phyloP scores from a whole-genome alignment of 306 rosid genomes.

The Purshia tridentata region DNA sequence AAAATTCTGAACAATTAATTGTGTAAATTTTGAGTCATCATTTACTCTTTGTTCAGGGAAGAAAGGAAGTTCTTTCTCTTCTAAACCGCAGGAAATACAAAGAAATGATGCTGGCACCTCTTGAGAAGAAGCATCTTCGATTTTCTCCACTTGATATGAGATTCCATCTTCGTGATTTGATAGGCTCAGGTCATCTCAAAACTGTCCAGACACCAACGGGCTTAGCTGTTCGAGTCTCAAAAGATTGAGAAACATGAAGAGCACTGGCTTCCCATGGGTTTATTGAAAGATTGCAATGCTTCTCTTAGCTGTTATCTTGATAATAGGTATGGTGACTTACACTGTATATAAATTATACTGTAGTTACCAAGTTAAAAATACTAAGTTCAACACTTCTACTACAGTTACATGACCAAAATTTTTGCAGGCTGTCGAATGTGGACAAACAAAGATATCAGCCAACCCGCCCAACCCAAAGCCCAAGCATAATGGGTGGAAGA shows the following conservation, averaged over 20 bases:
- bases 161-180: conserved; percentile 86
- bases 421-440: conserved; percentile 2
- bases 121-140: conserved; percentile 82
- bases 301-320: conserved; percentile 16
- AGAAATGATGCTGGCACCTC: conserved; percentile 72
- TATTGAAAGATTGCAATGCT: conserved; percentile 17
- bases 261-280: conserved; percentile 11
- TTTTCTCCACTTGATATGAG: conserved; percentile 77
- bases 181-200: conserved; percentile 79
- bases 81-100: conserved; percentile 67
- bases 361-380: background rate
- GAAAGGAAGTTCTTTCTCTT: conserved; percentile 83
- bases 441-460: background rate
- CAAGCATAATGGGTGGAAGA: background rate
- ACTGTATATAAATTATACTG: background rate
- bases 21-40: background rate
- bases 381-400: too few species aligned
- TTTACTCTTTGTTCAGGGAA: conserved; percentile 60
- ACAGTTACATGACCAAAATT: background rate
- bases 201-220: conserved; percentile 66
- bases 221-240: conserved; percentile 63
- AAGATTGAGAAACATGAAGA: conserved; percentile 50
- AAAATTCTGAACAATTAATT: background rate
- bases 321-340: conserved; percentile 21
- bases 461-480: background rate